A percentile compares a stretch with the other conserved stretches of the same genome.
These are phyloP conservation scores for Coccinonectria pachysandricola DNA, from an alignment of 2,329 filamentous ascomycete genomes.

Conservation along the genomic window DNA sequence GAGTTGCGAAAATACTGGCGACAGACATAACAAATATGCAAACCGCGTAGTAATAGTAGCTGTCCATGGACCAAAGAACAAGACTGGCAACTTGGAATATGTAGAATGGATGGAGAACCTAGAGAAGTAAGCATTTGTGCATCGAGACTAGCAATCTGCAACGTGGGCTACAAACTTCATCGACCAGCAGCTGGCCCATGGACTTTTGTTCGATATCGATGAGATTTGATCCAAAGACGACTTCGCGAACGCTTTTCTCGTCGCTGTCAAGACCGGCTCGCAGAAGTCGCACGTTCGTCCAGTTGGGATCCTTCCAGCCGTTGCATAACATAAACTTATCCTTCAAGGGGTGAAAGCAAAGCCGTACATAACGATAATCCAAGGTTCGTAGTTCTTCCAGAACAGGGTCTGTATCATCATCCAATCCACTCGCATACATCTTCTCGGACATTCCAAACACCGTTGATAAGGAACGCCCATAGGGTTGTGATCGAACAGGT, in stretches of 20 bases:
- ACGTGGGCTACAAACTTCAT: constrained; percentile 51
- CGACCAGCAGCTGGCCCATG: constrained; percentile 68
- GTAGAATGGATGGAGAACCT: constrained; percentile 95
- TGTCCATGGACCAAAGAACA: constrained; percentile 85
- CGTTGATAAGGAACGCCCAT: constrained; percentile 46
- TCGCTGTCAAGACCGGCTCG: constrained; percentile 78
- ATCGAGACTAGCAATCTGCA: not conserved
- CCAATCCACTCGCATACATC: constrained; percentile 39
- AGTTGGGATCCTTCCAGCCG: constrained; percentile 89
- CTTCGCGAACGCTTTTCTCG: constrained; percentile 71
- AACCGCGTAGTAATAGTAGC: constrained; percentile 95
- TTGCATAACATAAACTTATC: constrained; percentile 82
- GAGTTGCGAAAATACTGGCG: constrained; percentile 79
- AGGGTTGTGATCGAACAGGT: constrained; percentile 44
- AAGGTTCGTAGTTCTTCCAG: constrained; percentile 65
- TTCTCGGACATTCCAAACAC: constrained; percentile 61
- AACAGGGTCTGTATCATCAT: constrained; percentile 61
- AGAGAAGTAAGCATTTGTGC: constrained; percentile 1
- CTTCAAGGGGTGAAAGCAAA: constrained; percentile 79
- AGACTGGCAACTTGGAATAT: constrained; percentile 95
- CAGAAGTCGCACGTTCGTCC: constrained; percentile 68
- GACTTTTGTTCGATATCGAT: constrained; percentile 93
- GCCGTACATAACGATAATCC: constrained; percentile 89
- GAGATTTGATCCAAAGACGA: constrained; percentile 79
- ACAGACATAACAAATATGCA: constrained; percentile 94